Conservation (phyloP, 169 alveolate species). For the Toxoplasma gondii region DNA sequence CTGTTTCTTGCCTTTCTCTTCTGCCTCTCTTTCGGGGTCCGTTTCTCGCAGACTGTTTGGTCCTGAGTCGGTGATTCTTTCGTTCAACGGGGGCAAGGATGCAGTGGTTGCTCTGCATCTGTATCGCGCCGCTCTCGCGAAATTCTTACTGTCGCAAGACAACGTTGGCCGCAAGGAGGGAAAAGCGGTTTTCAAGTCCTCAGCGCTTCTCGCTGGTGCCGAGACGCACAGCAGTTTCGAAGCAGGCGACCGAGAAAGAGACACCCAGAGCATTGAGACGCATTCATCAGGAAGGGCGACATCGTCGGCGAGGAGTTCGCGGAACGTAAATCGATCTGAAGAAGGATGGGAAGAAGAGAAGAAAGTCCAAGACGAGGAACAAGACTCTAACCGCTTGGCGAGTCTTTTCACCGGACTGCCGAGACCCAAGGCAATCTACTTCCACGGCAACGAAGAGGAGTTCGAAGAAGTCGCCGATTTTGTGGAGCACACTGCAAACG, state of each 20-base stretch:
- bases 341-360: no score
- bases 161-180: background rate
- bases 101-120: slow-evolving; percentile 54
- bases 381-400: background rate
- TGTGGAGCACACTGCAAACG: slow-evolving; percentile 27
- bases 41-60: slow-evolving; percentile 40
- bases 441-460: slow-evolving; percentile 38
- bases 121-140: slow-evolving; percentile 57
- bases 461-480: slow-evolving; percentile 37
- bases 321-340: no score
- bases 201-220: no score
- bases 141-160: background rate
- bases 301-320: no score
- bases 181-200: background rate
- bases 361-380: background rate
- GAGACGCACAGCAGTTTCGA: no score
- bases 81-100: slow-evolving; percentile 65
- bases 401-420: background rate
- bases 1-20: background rate
- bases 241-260: no score
- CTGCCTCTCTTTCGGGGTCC: background rate
- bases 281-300: no score
- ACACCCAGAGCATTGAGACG: no score
- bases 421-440: slow-evolving; percentile 47
- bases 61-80: slow-evolving; percentile 8